Conservation (phyloP, 192 early-diverging fungal species). For the Coemansia umbellata region DNA sequence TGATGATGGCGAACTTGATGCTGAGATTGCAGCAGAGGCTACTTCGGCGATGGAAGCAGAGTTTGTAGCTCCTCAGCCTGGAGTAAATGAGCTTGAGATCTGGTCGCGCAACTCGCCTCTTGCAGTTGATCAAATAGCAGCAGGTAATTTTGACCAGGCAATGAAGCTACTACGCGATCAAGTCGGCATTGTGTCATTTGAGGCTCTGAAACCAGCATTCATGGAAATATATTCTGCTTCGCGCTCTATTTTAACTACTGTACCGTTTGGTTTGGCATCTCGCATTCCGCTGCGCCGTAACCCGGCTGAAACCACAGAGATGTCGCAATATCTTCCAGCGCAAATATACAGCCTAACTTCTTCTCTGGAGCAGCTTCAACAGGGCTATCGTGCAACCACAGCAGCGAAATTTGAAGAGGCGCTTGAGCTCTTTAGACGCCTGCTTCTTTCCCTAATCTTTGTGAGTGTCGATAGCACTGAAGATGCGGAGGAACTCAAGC, state of each 20-base stretch:
- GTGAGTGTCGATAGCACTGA: constrained; percentile 60
- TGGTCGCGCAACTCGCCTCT: constrained; percentile 86
- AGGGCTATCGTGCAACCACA: constrained; percentile 78
- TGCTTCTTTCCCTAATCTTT: constrained; percentile 78
- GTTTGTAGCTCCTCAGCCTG: constrained; percentile 73
- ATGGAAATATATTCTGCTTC: constrained; percentile 78
- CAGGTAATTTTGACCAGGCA: constrained; percentile 91
- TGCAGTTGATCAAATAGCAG: constrained; percentile 91
- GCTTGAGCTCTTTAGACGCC: constrained; percentile 64
- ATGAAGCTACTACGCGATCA: constrained; percentile 93
- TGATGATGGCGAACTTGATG: constrained; percentile 68
- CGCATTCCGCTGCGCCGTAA: constrained; percentile 68
- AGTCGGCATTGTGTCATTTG: constrained; percentile 91
- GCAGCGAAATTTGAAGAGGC: constrained; percentile 80
- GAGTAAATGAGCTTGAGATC: constrained; percentile 62
- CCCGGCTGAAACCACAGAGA: constrained; percentile 51
- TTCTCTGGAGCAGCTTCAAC: constrained; percentile 68
- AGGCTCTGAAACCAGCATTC: constrained; percentile 84
- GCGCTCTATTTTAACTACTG: constrained; percentile 59
- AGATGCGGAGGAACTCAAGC: constrained; percentile 75
- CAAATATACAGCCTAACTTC: constrained; percentile 37
- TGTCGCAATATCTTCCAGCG: constrained; percentile 31
- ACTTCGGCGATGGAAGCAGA: constrained; percentile 48
- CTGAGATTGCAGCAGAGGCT: constrained; percentile 55
- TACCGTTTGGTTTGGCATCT: constrained; percentile 59